Base-by-base conservation (phyloP, 2,329 filamentous ascomycete genomes). In the Phoma sp. region DNA sequence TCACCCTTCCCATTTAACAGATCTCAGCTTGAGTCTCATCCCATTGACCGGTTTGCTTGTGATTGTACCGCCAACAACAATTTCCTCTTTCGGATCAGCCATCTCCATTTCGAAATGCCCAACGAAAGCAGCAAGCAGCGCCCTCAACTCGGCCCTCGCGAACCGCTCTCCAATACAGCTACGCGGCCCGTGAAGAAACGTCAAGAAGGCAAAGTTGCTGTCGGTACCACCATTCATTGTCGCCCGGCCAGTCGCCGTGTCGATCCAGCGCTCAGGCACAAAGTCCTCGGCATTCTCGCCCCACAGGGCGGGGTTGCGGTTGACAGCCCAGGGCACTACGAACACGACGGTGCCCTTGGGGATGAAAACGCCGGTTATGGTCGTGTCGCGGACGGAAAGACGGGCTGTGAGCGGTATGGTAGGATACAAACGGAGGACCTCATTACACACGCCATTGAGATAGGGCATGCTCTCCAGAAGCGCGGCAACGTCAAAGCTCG, bases 381-480 rank as follows among this genome's bases (percentile, higher is more conserved):
- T 61, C 10, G 74, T 77, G 46, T 72, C 63, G 21, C 71, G 69
- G 8, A 68, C 60, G 6, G 74, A 62, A 37, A 69, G 40, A 32
- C 75, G 74, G 10, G 69, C 58, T 2, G 69, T 65, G 13, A 71
- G 57, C 10, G 75, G 74, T n/a, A 77, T 70, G 2, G 74, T 74
- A 9, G 75, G 75, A 56, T 68, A 77, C 10, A 77, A 58, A 22
- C 75, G 74, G 2, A 75, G 66, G 17, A 70, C 68, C 63, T 77
- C 79, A 60, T 78, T 77, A 68, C 77, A 79, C 57, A 81, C 76
- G 17, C 72, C 78, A 56, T 80, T 79, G 13, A 81, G 74, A 56
- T 77, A 75, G 1, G 78, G 78, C 22, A 81, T 70, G n/a, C 64
- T 68, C 57, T 81, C 79, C 19, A 81, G 68, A 10, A 77, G 63